These are phyloP conservation scores for Syncephalastrum contaminatum DNA, from an alignment of 371 early-diverging fungal species.

Conservation along the genomic window DNA sequence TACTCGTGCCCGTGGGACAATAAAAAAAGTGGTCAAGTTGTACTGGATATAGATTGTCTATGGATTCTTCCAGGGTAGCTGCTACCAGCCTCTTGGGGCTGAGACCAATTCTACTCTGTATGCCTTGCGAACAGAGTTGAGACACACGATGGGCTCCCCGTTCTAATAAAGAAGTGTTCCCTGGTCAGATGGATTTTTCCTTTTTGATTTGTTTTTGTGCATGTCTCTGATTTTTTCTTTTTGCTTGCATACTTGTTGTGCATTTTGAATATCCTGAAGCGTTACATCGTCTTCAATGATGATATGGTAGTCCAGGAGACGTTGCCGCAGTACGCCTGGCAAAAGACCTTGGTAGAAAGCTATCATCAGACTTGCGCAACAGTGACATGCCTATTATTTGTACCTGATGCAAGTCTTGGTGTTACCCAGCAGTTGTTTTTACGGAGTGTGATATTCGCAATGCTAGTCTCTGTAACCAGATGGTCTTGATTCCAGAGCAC, in stretches of 20 bases:
- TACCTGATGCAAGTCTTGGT: conserved; percentile 46
- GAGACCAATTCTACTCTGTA: conserved; percentile 7
- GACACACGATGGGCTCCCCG: conserved; percentile 8
- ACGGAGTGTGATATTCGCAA: conserved; percentile 50
- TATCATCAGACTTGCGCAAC: not conserved
- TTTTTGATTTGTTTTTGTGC: not conserved
- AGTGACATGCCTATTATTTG: not conserved
- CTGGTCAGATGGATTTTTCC: not conserved
- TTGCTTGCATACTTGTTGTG: conserved; percentile 32
- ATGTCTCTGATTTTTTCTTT: conserved; percentile 1
- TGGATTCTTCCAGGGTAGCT: too few relatives aligned
- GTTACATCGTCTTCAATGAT: conserved; percentile 40
- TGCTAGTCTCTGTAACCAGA: conserved; percentile 59
- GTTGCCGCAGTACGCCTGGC: conserved; percentile 51
- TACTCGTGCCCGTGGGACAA: too few relatives aligned
- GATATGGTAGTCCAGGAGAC: conserved; percentile 30
- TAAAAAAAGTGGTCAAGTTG: too few relatives aligned
- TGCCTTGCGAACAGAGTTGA: conserved; percentile 5
- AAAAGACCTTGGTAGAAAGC: conserved; percentile 32
- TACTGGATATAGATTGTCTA: too few relatives aligned
- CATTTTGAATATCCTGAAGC: conserved; percentile 41
- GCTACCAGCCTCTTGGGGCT: too few relatives aligned
- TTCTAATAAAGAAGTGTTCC: not conserved
- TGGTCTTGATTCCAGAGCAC: conserved; percentile 48
- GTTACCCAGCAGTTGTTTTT: conserved; percentile 46